phyloP scores from a whole-genome alignment of 129 eudicot species.

The Silybum marianum region DNA sequence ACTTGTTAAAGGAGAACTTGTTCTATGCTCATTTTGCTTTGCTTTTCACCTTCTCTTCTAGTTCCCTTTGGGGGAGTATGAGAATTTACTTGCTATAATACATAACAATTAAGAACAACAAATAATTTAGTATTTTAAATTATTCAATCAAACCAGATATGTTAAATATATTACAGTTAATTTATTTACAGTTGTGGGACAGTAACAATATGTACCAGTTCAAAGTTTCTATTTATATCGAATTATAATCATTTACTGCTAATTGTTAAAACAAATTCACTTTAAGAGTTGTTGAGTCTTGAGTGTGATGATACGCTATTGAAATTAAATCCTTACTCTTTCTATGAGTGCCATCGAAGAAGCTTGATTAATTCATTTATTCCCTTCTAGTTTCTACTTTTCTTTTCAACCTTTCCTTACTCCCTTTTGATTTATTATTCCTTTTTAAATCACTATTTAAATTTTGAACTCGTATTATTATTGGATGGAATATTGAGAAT shows the following conservation, averaged over 20 bases:
- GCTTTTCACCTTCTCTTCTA: constrained; percentile 25
- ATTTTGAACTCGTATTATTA: neutral
- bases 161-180: neutral
- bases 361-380: neutral
- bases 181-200: neutral
- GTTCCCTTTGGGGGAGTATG: constrained; percentile 71
- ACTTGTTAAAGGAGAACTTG: constrained; percentile 27
- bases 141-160: neutral
- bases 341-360: neutral
- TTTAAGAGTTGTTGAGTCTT: neutral
- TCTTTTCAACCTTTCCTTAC: neutral
- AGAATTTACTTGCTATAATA: constrained; percentile 30
- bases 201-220: neutral
- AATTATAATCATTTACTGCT: too few species aligned
- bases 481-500: neutral
- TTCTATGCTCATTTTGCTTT: constrained; percentile 15
- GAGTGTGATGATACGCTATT: neutral
- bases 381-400: neutral
- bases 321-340: neutral
- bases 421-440: neutral
- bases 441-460: neutral
- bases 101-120: neutral
- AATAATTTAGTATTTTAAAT: too few species aligned
- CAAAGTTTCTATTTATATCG: neutral
- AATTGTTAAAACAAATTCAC: too few species aligned